Evolutionary conservation across 148 eudicot genomes (phyloP), one percentile per base, ranked within the genome.

Genomic region (Cornus suecica): DNA sequence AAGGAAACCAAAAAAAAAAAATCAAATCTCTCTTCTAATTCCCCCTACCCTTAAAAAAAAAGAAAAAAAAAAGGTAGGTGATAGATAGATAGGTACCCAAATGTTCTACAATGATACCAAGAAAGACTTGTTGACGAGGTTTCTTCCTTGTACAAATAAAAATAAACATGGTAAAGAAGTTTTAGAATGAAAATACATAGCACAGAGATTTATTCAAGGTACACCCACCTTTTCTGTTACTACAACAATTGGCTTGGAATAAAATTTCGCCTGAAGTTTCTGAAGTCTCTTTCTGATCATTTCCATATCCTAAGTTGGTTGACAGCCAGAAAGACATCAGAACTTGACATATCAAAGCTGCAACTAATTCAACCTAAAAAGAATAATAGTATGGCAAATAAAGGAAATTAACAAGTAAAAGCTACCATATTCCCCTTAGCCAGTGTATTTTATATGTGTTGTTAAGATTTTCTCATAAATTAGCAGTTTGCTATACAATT

Each of bases 171-270:
- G 60, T 28, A 62, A 60, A 65, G 7, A 58, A 28, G 26, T 52
- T 45, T 68, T 8, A 14, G 24, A 24, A 25, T 63, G 28, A 13
- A n/a, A n/a, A 25, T 10, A 52, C 2, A 61, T 67, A 26, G 32
- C 45, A 51, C 24, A 31, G n/a, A 75, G 26, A 26, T 27, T 76
- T 62, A 16, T 61, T 78, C 32, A 70, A 56, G 63, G 60, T 74
- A 68, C 0, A 77, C 86, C 32, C 37, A 91, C 99, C 97, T 95
- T 95, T 80, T 95, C 99, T n/a, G 99, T 95, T 27, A 85, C 79
- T 75, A 91, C 84, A 72, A 87, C 85, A 48, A 80, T 51, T 3
- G 97, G 97, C 75, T 81, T 86, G 74, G 83, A 70, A 56, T 81
- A 84, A 76, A 87, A 85, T 73, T 73, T 75, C 51, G 74, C 54